Base-by-base conservation (phyloP, 2,329 filamentous ascomycete species). In the Neofusicoccum sp. region DNA sequence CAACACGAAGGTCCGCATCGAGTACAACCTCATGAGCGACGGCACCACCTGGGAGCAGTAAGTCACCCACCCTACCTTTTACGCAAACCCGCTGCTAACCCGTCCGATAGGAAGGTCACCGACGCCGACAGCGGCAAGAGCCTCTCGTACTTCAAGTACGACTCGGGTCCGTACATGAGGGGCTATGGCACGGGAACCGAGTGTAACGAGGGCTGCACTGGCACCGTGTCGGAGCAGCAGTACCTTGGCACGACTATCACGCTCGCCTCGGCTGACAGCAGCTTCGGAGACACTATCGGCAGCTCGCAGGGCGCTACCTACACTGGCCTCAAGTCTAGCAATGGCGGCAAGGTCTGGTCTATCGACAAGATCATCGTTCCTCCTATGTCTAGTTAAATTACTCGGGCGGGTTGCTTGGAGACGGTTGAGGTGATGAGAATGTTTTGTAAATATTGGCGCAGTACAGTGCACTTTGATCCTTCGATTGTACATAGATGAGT, bases 221-320 rank as follows among this genome's bases (percentile, higher is more conserved):
- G 74, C n/a, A 79, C 78, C n/a, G 67, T 77, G 33, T 71, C 73
- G 5, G 66, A 71, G 4, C 78, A 80, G 68, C 68, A 71, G 14
- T 80, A 80, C 65, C 60, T 73, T 44, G 74, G 78, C 63, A 80
- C 76, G 1, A 68, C 68, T n/a, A 76, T 79, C 62, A 79, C 75
- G 14, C 71, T 79, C 4, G 71, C 70, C 1, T 66, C 67, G 4
- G 71, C 73, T 0, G 77, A 75, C 63, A 67, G 68, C 28, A 65
- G 66, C 6, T 77, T 74, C 44, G 36, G 49, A 11, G 50, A 62
- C 50, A 62, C 61, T 2, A 16, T 62, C 7, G 14, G 29, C 61
- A 56, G 37, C 37, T 56, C 61, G 11, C 37, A 39, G 29, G 41
- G 49, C 28, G 61, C 61, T n/a, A 39, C 34, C 6, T 48, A 62